Evolutionary conservation across 1,139 yeast species (phyloP).

Genomic region (Saccharomyces hybrid): DNA sequence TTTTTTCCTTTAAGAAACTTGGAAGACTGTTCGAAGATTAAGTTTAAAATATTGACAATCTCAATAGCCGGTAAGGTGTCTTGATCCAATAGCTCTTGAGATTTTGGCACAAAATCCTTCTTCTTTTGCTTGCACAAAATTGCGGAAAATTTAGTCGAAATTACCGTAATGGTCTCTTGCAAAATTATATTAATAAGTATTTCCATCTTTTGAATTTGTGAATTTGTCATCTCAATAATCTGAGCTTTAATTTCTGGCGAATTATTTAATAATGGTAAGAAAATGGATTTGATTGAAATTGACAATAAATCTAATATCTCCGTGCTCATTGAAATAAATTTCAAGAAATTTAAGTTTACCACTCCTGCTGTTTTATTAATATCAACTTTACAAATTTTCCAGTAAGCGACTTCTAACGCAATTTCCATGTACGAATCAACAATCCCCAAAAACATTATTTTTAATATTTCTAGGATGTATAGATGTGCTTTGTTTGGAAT

Average conservation of each 20-base stretch:
- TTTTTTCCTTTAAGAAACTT: constrained; percentile 47
- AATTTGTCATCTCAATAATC: constrained; percentile 59
- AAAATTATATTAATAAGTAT: constrained; percentile 60
- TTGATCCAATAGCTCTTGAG: constrained; percentile 45
- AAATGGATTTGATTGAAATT: constrained; percentile 60
- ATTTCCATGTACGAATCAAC: constrained; percentile 70
- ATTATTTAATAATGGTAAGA: constrained; percentile 65
- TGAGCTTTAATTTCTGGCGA: constrained; percentile 54
- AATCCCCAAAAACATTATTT: constrained; percentile 58
- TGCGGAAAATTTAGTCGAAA: constrained; percentile 41
- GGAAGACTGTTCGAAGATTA: constrained; percentile 35
- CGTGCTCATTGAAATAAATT: constrained; percentile 48
- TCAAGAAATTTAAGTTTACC: constrained; percentile 35
- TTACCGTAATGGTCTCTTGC: constrained; percentile 47
- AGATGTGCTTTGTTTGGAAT: constrained; percentile 58
- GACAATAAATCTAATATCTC: constrained; percentile 63
- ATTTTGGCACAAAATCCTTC: constrained; percentile 51
- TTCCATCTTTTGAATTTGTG: constrained; percentile 62
- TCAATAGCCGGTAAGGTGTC: constrained; percentile 67
- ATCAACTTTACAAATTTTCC: constrained; percentile 35
- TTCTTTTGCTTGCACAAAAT: constrained; percentile 56
- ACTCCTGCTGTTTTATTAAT: constrained; percentile 36
- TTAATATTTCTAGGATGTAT: constrained; percentile 59
- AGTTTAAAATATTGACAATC: constrained; percentile 47
- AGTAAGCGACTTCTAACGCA: constrained; percentile 65